Percentiles rank a stretch among this genome's conserved stretches.
These are phyloP conservation scores for Cyclotella distinguenda DNA, from an alignment of 108 stramenopile genomes.

Conservation along the genomic window DNA sequence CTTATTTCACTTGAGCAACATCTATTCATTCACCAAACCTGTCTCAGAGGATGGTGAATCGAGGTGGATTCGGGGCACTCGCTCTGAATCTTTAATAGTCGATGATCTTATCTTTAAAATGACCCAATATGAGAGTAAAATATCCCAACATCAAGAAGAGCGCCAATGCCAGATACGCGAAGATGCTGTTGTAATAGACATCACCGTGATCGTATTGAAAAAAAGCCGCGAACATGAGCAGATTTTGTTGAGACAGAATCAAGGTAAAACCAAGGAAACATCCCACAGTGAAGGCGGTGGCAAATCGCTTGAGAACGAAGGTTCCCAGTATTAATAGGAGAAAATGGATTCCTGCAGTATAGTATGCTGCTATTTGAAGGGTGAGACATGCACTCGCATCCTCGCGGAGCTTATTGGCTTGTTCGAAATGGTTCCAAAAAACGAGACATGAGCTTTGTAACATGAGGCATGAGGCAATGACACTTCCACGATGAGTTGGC, in stretches of 20 bases:
- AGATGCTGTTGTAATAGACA: constrained; percentile 51
- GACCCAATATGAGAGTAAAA: constrained; percentile 65
- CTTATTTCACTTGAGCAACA: too few relatives aligned
- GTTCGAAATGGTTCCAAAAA: background rate
- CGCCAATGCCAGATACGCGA: constrained; percentile 63
- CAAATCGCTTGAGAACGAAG: constrained; percentile 82
- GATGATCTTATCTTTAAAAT: constrained; percentile 68
- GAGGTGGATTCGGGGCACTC: too few relatives aligned
- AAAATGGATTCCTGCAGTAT: constrained; percentile 73
- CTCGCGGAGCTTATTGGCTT: constrained; percentile 62
- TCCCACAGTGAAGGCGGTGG: constrained; percentile 80
- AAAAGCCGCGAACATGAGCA: constrained; percentile 73
- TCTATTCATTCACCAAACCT: too few relatives aligned
- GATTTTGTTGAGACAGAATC: constrained; percentile 77
- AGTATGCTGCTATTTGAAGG: constrained; percentile 63
- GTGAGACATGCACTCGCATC: constrained; percentile 55
- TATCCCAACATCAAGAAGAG: constrained; percentile 61
- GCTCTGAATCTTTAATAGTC: too few relatives aligned
- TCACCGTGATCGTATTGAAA: constrained; percentile 59
- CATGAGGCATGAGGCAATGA: background rate
- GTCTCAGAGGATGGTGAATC: too few relatives aligned
- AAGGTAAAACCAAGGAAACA: constrained; percentile 73
- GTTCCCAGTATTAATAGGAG: constrained; percentile 72
- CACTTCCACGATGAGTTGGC: background rate
- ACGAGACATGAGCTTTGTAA: background rate